Evolutionary conservation across 495 filamentous ascomycete genomes (phyloP), one percentile per base, ranked within the genome.

Genomic region (Penicillium nucicola): DNA sequence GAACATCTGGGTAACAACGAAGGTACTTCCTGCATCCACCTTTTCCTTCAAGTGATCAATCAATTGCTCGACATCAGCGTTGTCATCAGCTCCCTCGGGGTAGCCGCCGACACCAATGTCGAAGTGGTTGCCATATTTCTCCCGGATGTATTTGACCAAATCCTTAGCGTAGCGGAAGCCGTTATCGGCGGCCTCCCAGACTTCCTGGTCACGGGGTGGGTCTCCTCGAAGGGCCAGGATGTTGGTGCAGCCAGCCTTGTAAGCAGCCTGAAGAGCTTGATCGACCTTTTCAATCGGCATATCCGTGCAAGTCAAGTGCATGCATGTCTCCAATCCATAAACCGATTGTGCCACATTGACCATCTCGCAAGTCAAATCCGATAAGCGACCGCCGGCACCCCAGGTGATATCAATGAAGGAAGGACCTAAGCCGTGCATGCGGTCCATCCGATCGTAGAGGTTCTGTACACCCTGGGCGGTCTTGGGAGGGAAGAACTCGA

Each of bases 401-500:
- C 95, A 99, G 43, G 95, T 99, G 65, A 99, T 84, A 69, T 99
- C 95, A 66, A 99, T 89, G 74, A 97, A 99, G 53, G 88, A 84
- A 12, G 95, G 95, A 0, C 93, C 92, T 48, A 93, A 81, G 57
- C 80, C 78, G 68, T 97, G 89, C 95, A 99, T 99, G 65, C 92
- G 90, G 74, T 99, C 91, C 89, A 99, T 97, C 58, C 92, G 87
- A 66, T 99, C 95, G 75, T 99, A 99, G 47, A 99, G 83, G 67
- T 99, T 99, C 76, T 97, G 95, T 8, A 99, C 92, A 80, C 95
- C 95, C 78, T 86, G 67, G 1, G 93, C 92, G 1, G 95, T 99
- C 75, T 99, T 99, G n/a, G 95, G 95, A 38, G 95, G 92, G 72
- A 97, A 99, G 78, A 96, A 99, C 73, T 99, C 95, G 69, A 99